Base-by-base conservation (phyloP, 2,329 filamentous ascomycete genomes). In the Huntiella abstrusa region DNA sequence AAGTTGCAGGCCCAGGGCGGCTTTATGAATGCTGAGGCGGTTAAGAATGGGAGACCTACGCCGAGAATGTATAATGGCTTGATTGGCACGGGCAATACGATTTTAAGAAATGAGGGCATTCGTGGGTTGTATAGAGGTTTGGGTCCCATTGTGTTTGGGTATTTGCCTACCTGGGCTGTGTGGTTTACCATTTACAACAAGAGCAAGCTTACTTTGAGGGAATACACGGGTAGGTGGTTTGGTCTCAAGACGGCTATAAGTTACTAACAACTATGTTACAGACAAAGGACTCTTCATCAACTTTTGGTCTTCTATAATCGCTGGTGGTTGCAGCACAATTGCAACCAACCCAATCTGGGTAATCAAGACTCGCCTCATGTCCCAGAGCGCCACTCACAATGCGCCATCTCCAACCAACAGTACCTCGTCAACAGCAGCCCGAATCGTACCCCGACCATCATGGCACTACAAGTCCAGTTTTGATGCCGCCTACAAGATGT, bases 281-380 rank as follows among this genome's bases (percentile, higher is more conserved):
- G 51, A 52, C 15, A 41, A 49, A 17, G 45, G 44, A 32, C 46
- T 53, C 64, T 60, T 85, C 39, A 74, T 88, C 55, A 85, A 84
- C 58, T 80, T 91, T 53, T 87, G 83, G 67, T 91, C 91, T 16
- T 94, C 91, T 7, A 75, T 98, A 51, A 73, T 86, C 48, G 91
- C 88, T 17, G 91, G 91, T 45, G 86, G 78, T 51, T 94, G 83
- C 64, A 95, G 87, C 54, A 98, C 91, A 3, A 71, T 96, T 52
- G 82, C 80, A 52, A 98, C 91, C 17, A 98, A 96, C 61, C 91
- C 91, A 1, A 98, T 98, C 51, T 98, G 91, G 91, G 91, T 98
- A 34, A 94, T 98, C 66, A 98, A 98, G 64, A 98, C 91, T 42
- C 74, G 91, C 54, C 73, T 98, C 55, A 96, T 96, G 91, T 94